phyloP scores from a whole-genome alignment of 1,139 yeast genomes.

The Candida tetrigidarum region DNA sequence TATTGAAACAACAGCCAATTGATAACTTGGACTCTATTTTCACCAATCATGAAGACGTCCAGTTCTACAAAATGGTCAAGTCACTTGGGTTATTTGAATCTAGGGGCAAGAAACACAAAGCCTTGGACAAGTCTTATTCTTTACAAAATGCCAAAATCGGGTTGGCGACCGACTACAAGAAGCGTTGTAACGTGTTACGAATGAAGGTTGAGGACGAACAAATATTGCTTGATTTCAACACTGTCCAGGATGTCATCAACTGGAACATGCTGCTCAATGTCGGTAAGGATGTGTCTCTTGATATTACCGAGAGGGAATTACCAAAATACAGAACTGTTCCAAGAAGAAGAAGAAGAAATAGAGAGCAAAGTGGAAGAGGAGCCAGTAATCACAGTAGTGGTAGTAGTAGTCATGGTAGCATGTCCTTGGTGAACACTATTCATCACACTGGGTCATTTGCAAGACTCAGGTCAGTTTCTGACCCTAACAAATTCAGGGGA shows the following conservation, averaged over 20 bases:
- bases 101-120: slow-evolving; percentile 19
- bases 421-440: neutral
- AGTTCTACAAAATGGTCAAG: slow-evolving; percentile 37
- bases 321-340: slow-evolving; percentile 79
- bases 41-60: slow-evolving; percentile 42
- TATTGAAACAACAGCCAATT: slow-evolving; percentile 20
- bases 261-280: slow-evolving; percentile 65
- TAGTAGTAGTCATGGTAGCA: slow-evolving; percentile 4
- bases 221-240: slow-evolving; percentile 57
- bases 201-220: slow-evolving; percentile 73
- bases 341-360: slow-evolving; percentile 50
- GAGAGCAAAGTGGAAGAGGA: slow-evolving; percentile 11
- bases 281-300: slow-evolving; percentile 70
- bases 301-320: slow-evolving; percentile 58
- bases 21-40: slow-evolving; percentile 23
- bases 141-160: slow-evolving; percentile 74
- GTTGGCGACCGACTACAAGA: slow-evolving; percentile 69
- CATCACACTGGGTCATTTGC: slow-evolving; percentile 7
- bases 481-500: slow-evolving; percentile 23
- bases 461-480: slow-evolving; percentile 18
- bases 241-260: slow-evolving; percentile 60
- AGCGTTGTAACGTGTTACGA: slow-evolving; percentile 60
- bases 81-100: slow-evolving; percentile 27
- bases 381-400: neutral
- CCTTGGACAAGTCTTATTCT: slow-evolving; percentile 58